These are phyloP conservation scores for Globisporangium echinulatum DNA, from an alignment of 352 stramenopile species.

Conservation along the genomic window DNA sequence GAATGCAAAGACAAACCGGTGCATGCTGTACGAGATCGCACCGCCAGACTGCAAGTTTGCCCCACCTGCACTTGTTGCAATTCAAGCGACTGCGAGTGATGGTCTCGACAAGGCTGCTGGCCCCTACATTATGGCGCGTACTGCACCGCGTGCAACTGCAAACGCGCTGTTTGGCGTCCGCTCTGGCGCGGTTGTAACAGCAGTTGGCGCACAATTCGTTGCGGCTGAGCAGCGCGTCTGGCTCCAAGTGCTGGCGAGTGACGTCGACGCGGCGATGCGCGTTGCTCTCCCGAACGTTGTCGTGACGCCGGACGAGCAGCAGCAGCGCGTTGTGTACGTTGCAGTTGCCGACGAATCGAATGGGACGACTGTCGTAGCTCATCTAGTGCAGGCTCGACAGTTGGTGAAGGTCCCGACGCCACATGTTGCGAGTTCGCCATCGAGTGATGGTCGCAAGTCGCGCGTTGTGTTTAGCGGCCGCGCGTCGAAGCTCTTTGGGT, in stretches of 20 bases:
- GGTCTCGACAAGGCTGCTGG: constrained; percentile 2
- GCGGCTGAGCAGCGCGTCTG: constrained; percentile 42
- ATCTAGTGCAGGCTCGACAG: constrained; percentile 24
- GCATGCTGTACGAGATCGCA: constrained; percentile 69
- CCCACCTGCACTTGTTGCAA: constrained; percentile 50
- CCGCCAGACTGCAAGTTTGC: constrained; percentile 40
- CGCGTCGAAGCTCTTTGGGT: constrained; percentile 70
- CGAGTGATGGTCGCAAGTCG: constrained; percentile 18
- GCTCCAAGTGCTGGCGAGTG: constrained; percentile 51
- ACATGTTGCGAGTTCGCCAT: constrained; percentile 8
- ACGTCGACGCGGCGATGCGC: constrained; percentile 42
- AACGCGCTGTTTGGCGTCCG: constrained; percentile 54
- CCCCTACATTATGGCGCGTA: no score
- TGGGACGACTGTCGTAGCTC: constrained; percentile 29
- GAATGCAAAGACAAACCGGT: constrained; percentile 70
- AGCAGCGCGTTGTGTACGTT: constrained; percentile 51
- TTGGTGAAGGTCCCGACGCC: constrained; percentile 40
- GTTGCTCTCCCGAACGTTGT: constrained; percentile 22
- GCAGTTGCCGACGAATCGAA: constrained; percentile 20
- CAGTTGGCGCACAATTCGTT: constrained; percentile 49
- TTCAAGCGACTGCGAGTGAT: constrained; percentile 9
- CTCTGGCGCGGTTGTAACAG: constrained; percentile 38
- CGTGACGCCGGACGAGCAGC: constrained; percentile 32
- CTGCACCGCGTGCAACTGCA: constrained; percentile 25
- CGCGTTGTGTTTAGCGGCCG: constrained; percentile 64